Evolutionary conservation across 2,329 filamentous ascomycete genomes (phyloP), one percentile per base, ranked within the genome.

Genomic region (Dothistroma pini): DNA sequence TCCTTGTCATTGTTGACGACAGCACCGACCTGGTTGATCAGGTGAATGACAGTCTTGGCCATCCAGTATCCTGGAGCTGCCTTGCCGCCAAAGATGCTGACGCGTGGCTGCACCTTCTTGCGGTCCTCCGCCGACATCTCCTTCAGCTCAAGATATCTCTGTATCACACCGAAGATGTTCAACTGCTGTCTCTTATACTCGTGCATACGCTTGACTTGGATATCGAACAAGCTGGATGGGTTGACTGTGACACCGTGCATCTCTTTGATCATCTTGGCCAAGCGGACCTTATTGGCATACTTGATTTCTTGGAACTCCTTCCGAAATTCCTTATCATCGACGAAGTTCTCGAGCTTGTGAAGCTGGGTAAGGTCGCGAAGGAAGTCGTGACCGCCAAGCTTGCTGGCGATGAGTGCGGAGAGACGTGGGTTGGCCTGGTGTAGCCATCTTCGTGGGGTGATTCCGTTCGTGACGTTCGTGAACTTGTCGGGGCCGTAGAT

Each of bases 11-110:
- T 90, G 81, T 99, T 99, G 69, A 99, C 89, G 2, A 97, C 90
- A 16, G 86, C 80, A 4, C 91, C 92, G 29, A 97, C 95, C 63
- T 87, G 89, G 80, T 97, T 97, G 81, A 99, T 88, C 60, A 99
- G 84, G 74, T 97, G 93, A 70, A 99, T 99, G 52, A 74, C 67
- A 47, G 95, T 96, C 85, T 99, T 99, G 41, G 95, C 95, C 95
- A 97, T 99, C 95, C 95, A 99, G 82, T 99, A 99, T 16, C 95
- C 95, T 0, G 95, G 95, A 1, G 95, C 95, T 29, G 95, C 95
- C 80, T 99, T 99, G 70, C 95, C 95, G 73, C 95, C 95, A 74
- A 99, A 97, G 76, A 99, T 96, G 60, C 90, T 95, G 10, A 97
- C 95, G 56, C 93, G 89, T 16, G 93, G 91, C 50, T 88, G 85